These are phyloP conservation scores for Irpex sp. DNA, from an alignment of 1,284 basidiomycete species.

Conservation along the genomic window DNA sequence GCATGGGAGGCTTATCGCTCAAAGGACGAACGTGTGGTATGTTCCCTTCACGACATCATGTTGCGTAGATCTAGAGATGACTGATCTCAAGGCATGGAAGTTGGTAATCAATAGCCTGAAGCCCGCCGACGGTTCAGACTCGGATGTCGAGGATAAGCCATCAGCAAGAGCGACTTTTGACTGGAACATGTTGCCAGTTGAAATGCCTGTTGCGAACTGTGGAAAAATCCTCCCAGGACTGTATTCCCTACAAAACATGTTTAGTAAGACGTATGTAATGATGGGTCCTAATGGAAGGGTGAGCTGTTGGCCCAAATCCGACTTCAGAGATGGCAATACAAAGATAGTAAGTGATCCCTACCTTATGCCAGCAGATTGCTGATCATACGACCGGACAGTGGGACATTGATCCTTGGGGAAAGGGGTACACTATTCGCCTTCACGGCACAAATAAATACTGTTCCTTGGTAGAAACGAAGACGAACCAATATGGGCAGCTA, in stretches of 20 bases:
- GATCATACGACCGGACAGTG: neutral
- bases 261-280: slow-evolving; percentile 3
- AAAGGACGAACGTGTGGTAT: neutral
- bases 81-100: neutral
- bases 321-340: slow-evolving; percentile 1
- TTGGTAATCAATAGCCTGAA: neutral
- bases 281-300: slow-evolving; percentile 2
- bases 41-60: neutral
- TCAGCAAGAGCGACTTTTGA: neutral
- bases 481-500: neutral
- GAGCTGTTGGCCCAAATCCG: slow-evolving; percentile 3
- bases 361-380: neutral
- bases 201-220: neutral
- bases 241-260: slow-evolving; percentile 10
- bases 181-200: slow-evolving; percentile 2
- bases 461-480: slow-evolving; percentile 1
- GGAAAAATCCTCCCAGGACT: slow-evolving; percentile 3
- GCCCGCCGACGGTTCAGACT: neutral
- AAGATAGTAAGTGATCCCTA: neutral
- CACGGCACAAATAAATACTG: slow-evolving; percentile 11
- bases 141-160: neutral
- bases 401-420: slow-evolving; percentile 7
- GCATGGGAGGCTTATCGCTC: neutral
- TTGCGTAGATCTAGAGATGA: neutral
- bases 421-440: slow-evolving; percentile 10